phyloP scores from a whole-genome alignment of 2,329 filamentous ascomycete genomes.

The Sarocladiaceae sp. region DNA sequence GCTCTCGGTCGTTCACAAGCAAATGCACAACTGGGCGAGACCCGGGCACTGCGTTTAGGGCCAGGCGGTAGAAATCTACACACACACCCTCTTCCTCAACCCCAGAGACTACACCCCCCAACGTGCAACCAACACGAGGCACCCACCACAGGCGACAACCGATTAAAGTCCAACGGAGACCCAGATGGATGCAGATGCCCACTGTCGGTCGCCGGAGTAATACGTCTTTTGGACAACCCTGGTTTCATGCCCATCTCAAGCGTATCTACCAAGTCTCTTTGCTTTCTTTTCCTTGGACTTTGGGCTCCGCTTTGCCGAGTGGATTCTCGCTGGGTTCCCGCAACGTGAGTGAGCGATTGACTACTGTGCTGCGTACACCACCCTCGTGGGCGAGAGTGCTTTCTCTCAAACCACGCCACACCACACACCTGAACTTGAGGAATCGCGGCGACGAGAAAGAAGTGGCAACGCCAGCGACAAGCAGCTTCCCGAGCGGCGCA shows the following conservation, averaged over 20 bases:
- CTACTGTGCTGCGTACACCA: too few relatives aligned
- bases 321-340: not conserved
- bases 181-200: not conserved
- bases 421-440: too few relatives aligned
- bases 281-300: too few relatives aligned
- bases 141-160: not conserved
- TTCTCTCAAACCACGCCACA: slow-evolving; percentile 8
- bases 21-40: too few relatives aligned
- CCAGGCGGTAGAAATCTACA: too few relatives aligned
- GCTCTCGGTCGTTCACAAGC: too few relatives aligned
- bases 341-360: not conserved
- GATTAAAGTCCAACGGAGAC: not conserved
- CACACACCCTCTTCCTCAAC: not conserved
- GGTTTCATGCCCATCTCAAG: too few relatives aligned
- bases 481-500: too few relatives aligned
- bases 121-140: slow-evolving; percentile 8
- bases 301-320: not conserved
- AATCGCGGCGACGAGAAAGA: not conserved
- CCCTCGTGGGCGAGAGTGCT: not conserved
- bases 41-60: too few relatives aligned
- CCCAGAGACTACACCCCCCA: slow-evolving; percentile 1
- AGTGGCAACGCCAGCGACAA: not conserved
- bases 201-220: slow-evolving; percentile 8
- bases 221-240: not conserved
- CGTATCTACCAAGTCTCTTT: too few relatives aligned